These are phyloP conservation scores for Ascochyta fabae DNA, from an alignment of 2,329 filamentous ascomycete species.

Conservation along the genomic window DNA sequence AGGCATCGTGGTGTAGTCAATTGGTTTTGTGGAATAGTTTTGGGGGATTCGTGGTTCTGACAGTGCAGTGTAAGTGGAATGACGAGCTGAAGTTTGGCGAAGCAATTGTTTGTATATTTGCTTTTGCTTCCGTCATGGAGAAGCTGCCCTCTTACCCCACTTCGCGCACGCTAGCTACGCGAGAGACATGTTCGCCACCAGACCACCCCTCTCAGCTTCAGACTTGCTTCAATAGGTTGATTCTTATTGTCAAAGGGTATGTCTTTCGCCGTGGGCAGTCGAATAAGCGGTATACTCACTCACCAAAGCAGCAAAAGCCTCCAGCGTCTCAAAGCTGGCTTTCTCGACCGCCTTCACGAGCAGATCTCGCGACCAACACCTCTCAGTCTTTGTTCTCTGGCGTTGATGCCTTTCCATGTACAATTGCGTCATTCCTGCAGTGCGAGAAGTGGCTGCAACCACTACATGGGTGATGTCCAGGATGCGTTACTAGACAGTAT, in stretches of 20 bases:
- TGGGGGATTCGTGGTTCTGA: background rate
- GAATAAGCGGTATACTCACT: background rate
- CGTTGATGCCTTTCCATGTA: conserved; percentile 11
- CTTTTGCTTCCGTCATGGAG: conserved; percentile 19
- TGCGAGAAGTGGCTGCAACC: background rate
- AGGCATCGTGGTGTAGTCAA: conserved; percentile 13
- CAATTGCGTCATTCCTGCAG: conserved; percentile 12
- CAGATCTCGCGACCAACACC: background rate
- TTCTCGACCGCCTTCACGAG: background rate
- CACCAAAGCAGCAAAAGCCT: background rate
- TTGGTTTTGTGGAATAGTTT: conserved; percentile 7
- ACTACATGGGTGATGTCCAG: background rate
- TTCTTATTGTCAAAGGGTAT: background rate
- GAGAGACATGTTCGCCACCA: conserved; percentile 21
- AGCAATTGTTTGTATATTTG: conserved; percentile 22
- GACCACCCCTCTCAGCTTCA: conserved; percentile 2
- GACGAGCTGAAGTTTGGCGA: conserved; percentile 25
- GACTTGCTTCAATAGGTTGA: background rate
- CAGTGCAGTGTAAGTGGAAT: conserved; percentile 5
- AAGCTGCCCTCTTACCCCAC: conserved; percentile 35
- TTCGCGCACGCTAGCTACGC: conserved; percentile 18
- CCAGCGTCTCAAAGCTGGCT: background rate
- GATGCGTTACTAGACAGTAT: background rate
- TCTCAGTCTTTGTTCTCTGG: conserved; percentile 5
- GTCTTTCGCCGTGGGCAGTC: background rate